Conservation (phyloP, 805 yeast genomes). For the Candida anglica region DNA sequence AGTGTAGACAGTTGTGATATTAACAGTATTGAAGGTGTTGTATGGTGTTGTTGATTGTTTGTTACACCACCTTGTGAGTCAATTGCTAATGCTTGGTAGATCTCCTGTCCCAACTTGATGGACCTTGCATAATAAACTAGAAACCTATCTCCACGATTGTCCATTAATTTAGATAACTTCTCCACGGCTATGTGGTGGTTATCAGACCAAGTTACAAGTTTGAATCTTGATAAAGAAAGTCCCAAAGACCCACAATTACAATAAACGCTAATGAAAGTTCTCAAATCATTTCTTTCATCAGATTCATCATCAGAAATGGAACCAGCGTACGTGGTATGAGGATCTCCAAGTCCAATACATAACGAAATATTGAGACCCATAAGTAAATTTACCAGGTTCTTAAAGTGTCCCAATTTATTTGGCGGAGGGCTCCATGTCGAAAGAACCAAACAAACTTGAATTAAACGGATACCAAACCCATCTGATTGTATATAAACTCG, state of each 20-base stretch:
- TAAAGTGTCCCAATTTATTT: conserved; percentile 47
- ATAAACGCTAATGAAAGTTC: conserved; percentile 46
- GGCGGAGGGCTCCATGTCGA: conserved; percentile 56
- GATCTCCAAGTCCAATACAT: conserved; percentile 45
- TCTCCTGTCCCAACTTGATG: conserved; percentile 48
- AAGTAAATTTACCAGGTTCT: conserved; percentile 46
- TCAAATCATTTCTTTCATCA: conserved; percentile 22
- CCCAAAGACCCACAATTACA: conserved; percentile 50
- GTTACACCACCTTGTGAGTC: conserved; percentile 11
- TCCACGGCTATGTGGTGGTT: conserved; percentile 34
- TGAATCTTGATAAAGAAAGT: conserved; percentile 47
- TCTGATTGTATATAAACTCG: conserved; percentile 39
- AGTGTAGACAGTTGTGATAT: neutral
- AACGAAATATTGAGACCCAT: conserved; percentile 42
- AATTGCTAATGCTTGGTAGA: conserved; percentile 37
- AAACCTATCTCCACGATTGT: conserved; percentile 33
- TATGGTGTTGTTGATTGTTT: neutral
- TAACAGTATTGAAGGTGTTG: neutral
- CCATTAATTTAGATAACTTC: conserved; percentile 10
- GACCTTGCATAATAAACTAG: conserved; percentile 42
- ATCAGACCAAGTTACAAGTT: conserved; percentile 45
- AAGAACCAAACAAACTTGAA: conserved; percentile 40
- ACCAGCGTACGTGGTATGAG: conserved; percentile 19
- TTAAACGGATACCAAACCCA: conserved; percentile 37
- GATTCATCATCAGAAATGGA: conserved; percentile 12